phyloP scores from a whole-genome alignment of 2,329 filamentous ascomycete genomes.

The Epichloe hybrida region DNA sequence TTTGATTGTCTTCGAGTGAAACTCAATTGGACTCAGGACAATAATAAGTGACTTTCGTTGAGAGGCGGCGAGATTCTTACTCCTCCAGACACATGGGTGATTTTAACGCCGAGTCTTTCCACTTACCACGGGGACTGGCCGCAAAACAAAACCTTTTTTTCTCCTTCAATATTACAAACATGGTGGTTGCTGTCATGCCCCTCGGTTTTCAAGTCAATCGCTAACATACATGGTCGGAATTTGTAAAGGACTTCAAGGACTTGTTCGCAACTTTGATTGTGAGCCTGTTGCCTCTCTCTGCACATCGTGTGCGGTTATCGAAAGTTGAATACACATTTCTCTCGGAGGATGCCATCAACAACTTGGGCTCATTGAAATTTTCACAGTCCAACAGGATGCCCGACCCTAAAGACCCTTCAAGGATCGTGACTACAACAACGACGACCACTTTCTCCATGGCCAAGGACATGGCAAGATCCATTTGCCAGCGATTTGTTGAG shows the following conservation, averaged over 20 bases:
- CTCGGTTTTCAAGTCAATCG: no score
- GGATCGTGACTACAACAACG: slow-evolving; percentile 95
- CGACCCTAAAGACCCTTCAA: slow-evolving; percentile 86
- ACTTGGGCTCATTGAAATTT: slow-evolving; percentile 92
- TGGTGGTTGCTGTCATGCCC: no score
- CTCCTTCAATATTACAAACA: no score
- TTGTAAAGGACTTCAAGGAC: slow-evolving; percentile 80
- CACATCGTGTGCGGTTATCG: slow-evolving; percentile 81
- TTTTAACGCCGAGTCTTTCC: no score
- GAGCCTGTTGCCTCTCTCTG: slow-evolving; percentile 69
- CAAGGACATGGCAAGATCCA: slow-evolving; percentile 93
- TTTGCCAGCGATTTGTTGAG: slow-evolving; percentile 88
- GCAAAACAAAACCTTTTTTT: no score
- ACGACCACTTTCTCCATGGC: slow-evolving; percentile 99
- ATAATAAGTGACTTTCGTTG: no score
- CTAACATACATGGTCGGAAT: neutral
- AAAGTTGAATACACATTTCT: slow-evolving; percentile 90
- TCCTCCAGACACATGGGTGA: no score
- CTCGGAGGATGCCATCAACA: slow-evolving; percentile 96
- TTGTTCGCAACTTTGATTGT: slow-evolving; percentile 93
- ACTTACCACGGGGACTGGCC: no score
- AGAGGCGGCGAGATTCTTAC: no score
- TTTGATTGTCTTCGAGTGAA: no score
- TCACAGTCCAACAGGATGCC: slow-evolving; percentile 98
- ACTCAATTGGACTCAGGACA: no score